Conservation (phyloP, 495 filamentous ascomycete species). For the Penicillium samsonianum region DNA sequence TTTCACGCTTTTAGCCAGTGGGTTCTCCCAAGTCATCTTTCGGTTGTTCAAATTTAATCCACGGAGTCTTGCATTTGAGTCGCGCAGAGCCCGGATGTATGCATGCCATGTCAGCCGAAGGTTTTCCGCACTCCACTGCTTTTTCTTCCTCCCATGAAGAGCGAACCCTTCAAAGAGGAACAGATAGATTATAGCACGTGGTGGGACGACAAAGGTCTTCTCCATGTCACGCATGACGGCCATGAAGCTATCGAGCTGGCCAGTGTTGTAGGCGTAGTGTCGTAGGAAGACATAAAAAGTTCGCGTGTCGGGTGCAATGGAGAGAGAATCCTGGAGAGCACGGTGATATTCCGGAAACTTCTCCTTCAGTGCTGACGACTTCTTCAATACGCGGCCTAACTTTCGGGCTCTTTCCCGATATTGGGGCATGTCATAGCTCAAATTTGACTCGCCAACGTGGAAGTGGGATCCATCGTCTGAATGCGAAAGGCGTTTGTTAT, state of each 20-base stretch:
- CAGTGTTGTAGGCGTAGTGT: conserved; percentile 39
- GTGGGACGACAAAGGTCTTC: conserved; percentile 36
- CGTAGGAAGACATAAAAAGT: conserved; percentile 48
- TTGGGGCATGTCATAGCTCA: conserved; percentile 16
- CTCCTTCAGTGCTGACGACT: conserved; percentile 32
- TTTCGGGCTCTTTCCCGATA: conserved; percentile 35
- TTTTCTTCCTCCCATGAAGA: conserved; percentile 64
- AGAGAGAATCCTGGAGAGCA: conserved; percentile 41
- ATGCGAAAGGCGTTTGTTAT: conserved; percentile 3
- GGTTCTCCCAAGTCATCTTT: conserved; percentile 43
- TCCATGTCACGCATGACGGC: conserved; percentile 47
- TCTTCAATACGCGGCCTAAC: conserved; percentile 42
- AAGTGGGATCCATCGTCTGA: not conserved
- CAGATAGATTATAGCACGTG: conserved; percentile 44
- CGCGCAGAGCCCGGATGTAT: conserved; percentile 55
- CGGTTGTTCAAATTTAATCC: conserved; percentile 18
- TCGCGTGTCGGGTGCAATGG: conserved; percentile 45
- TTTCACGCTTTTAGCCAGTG: conserved; percentile 22
- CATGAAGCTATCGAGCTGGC: conserved; percentile 39
- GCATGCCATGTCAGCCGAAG: conserved; percentile 49
- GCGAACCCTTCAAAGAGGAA: conserved; percentile 74
- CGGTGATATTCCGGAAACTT: conserved; percentile 34
- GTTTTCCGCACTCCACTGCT: conserved; percentile 63
- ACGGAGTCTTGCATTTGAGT: conserved; percentile 53
- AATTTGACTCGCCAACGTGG: not conserved